A percentile compares a stretch with the other conserved stretches of the same genome.
Evolutionary conservation across 441 rosid genomes (phyloP).

Genomic region (Dalechampia spathulata): DNA sequence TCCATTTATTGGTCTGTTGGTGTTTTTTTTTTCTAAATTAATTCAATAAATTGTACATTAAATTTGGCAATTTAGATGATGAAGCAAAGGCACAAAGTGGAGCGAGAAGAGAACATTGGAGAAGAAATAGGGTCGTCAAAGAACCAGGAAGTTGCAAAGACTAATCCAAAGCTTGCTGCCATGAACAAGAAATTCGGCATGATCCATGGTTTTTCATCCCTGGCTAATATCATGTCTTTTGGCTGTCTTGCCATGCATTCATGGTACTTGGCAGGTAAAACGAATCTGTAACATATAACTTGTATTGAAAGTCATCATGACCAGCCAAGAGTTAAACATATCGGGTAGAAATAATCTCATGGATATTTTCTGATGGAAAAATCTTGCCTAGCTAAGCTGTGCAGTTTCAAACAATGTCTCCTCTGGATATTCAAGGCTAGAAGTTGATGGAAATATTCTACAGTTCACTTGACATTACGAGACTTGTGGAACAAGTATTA

Average conservation of each 20-base stretch:
- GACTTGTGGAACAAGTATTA: no score
- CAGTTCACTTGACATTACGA: no score
- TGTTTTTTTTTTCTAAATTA: no score
- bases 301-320: no score
- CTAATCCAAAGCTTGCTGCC: slow-evolving; percentile 64
- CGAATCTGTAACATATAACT: slow-evolving; percentile 58
- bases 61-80: slow-evolving; percentile 42
- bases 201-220: slow-evolving; percentile 73
- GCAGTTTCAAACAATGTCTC: no score
- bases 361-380: no score
- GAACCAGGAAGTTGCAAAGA: slow-evolving; percentile 62
- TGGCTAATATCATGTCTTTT: slow-evolving; percentile 61
- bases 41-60: background rate
- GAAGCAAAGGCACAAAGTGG: slow-evolving; percentile 86
- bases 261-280: slow-evolving; percentile 74
- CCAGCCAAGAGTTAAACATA: no score
- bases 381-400: no score
- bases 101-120: slow-evolving; percentile 58
- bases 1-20: no score
- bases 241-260: slow-evolving; percentile 83
- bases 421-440: no score
- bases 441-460: no score
- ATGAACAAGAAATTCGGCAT: slow-evolving; percentile 88
- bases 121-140: slow-evolving; percentile 64
- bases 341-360: no score